Evolutionary conservation across 1,284 basidiomycete species (phyloP), one percentile per base, ranked within the genome.

Genomic region (Stereum hirsutum): DNA sequence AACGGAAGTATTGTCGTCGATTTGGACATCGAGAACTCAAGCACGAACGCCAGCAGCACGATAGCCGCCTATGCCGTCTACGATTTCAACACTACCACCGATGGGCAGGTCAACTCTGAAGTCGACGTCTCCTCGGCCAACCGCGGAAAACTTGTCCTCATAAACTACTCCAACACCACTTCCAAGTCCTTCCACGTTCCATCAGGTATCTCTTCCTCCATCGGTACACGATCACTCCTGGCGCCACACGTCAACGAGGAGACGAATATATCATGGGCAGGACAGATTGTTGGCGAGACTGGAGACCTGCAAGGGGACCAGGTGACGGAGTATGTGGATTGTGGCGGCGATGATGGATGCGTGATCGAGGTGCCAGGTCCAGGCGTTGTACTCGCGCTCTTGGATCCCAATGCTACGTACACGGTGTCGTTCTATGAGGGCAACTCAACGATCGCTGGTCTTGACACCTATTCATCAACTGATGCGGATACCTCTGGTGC

Each of bases 131-230:
- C n/a, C n/a, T n/a, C n/a, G n/a, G n/a, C n/a, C n/a, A n/a, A 23
- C 17, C 37, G 24, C 20, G 37, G 33, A 10, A 39, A 39, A 19
- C 37, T 39, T 14, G 37, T 39, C 11, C 24, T 39, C 24, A 39
- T 39, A 21, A 39, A 39, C 37, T 39, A 39, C 37, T 39, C 37
- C 6, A 39, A 39, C 24, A 23, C 17, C 8, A 39, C 37, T 15
- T 21, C 20, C 24, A 15, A 39, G 12, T 14, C 25, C 23, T 39
- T 39, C 21, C n/a, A 7, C 24, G 1, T 39, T n/a, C 10, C 37
- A 21, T 10, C 37, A 2, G 23, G 17, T 19, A 14, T 39, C 6
- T 2, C 14, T 10, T 5, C 14, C 8, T 10, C 14, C 12, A 6
- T 39, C 24, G 37, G 20, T 27, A 17, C 15, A n/a, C 37, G 37